Conservation (phyloP, 768 basidiomycete species). For the Suillus fuscotomentosus region DNA sequence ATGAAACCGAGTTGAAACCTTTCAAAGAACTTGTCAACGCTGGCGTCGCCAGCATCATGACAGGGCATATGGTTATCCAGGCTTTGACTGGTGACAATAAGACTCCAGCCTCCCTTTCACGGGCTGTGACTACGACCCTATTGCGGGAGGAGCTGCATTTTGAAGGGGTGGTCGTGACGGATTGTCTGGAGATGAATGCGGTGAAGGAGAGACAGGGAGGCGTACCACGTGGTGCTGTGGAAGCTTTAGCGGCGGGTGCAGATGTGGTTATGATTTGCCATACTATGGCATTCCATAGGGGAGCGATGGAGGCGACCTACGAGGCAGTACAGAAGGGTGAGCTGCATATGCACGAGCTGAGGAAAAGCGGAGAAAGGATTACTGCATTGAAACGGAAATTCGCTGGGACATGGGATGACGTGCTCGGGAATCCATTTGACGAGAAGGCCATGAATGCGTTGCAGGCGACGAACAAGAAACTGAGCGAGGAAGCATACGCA, state of each 20-base stretch:
- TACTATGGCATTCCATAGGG: constrained; percentile 49
- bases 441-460: constrained; percentile 26
- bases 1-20: constrained; percentile 53
- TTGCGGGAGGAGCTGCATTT: constrained; percentile 52
- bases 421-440: constrained; percentile 25
- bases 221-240: constrained; percentile 51
- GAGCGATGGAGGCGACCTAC: constrained; percentile 52
- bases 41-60: constrained; percentile 60
- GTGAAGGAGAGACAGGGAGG: constrained; percentile 43
- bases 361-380: constrained; percentile 45
- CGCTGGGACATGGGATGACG: constrained; percentile 44
- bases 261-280: constrained; percentile 80
- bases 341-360: constrained; percentile 38
- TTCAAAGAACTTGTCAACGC: constrained; percentile 47
- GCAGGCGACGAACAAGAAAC: constrained; percentile 35
- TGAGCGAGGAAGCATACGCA: constrained; percentile 50
- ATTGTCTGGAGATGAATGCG: constrained; percentile 78
- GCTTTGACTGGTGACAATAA: constrained; percentile 47
- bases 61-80: constrained; percentile 72
- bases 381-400: constrained; percentile 49
- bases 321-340: constrained; percentile 45
- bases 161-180: constrained; percentile 64
- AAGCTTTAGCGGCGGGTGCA: constrained; percentile 59
- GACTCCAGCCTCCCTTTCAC: constrained; percentile 59
- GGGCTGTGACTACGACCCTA: constrained; percentile 48